Conservation (phyloP, 371 early-diverging fungal genomes). For the Scutellospora calospora region DNA sequence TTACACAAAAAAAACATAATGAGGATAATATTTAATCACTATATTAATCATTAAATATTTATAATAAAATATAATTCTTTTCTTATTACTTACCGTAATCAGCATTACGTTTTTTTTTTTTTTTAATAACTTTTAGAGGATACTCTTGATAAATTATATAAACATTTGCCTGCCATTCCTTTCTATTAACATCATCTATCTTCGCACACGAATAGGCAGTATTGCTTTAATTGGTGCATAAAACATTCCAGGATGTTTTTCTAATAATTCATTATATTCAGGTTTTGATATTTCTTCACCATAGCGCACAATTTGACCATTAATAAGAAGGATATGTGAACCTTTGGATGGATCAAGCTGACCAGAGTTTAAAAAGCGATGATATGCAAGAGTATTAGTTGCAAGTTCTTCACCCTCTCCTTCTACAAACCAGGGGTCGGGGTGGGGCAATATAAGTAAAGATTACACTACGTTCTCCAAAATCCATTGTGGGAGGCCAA, state of each 20-base stretch:
- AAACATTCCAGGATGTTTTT: conserved; percentile 11
- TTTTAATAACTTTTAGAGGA: background rate
- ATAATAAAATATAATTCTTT: background rate
- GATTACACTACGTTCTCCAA: background rate
- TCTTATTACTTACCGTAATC: background rate
- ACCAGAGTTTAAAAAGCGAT: background rate
- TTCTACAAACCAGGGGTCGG: background rate
- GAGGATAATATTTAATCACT: too few relatives aligned
- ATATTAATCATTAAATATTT: too few relatives aligned
- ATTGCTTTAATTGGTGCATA: background rate
- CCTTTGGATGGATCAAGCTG: conserved; percentile 11
- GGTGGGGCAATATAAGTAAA: conserved; percentile 8
- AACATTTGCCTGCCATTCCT: conserved; percentile 37
- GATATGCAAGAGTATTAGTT: conserved; percentile 13
- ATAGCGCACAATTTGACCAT: conserved; percentile 28
- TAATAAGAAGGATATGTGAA: background rate
- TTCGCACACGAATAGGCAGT: background rate
- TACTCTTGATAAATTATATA: background rate
- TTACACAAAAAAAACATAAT: background rate
- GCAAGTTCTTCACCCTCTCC: conserved; percentile 28
- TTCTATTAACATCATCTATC: background rate
- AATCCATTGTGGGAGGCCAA: conserved; percentile 11
- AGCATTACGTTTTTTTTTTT: background rate
- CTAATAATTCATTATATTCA: background rate
- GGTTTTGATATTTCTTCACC: background rate